phyloP scores from a whole-genome alignment of 129 eudicot species.

The Flaveria robusta region DNA sequence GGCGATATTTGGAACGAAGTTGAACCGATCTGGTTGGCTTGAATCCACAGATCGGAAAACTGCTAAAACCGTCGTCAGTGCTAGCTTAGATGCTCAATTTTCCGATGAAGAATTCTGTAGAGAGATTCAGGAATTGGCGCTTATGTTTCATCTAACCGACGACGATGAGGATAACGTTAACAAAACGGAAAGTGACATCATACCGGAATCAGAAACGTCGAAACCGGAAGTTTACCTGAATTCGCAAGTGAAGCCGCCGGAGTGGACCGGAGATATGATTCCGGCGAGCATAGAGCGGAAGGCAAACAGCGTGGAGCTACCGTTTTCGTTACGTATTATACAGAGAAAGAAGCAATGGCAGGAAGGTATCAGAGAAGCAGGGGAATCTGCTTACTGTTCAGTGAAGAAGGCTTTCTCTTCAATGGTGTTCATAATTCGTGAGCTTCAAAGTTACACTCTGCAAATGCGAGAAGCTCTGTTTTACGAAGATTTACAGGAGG shows the following conservation, averaged over 20 bases:
- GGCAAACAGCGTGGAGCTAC: slow-evolving; percentile 76
- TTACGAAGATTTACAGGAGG: slow-evolving; percentile 79
- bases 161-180: slow-evolving; percentile 31
- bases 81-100: slow-evolving; percentile 54
- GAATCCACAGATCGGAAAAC: slow-evolving; percentile 33
- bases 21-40: slow-evolving; percentile 41
- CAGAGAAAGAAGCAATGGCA: slow-evolving; percentile 77
- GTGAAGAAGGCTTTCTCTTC: slow-evolving; percentile 89
- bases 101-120: slow-evolving; percentile 80
- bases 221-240: slow-evolving; percentile 5
- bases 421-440: slow-evolving; percentile 93
- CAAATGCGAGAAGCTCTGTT: slow-evolving; percentile 78
- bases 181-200: not conserved
- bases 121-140: slow-evolving; percentile 57
- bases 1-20: slow-evolving; percentile 45
- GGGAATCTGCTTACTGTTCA: slow-evolving; percentile 81
- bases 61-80: slow-evolving; percentile 40
- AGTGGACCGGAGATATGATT: slow-evolving; percentile 58
- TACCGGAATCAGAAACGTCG: slow-evolving; percentile 16
- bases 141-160: slow-evolving; percentile 48
- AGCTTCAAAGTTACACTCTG: slow-evolving; percentile 75
- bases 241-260: slow-evolving; percentile 37
- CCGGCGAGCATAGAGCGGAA: slow-evolving; percentile 68
- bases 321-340: slow-evolving; percentile 79
- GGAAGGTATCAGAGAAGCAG: slow-evolving; percentile 58